Evolutionary conservation across 2,329 filamentous ascomycete genomes (phyloP).

Genomic region (Fusarium equiseti): DNA sequence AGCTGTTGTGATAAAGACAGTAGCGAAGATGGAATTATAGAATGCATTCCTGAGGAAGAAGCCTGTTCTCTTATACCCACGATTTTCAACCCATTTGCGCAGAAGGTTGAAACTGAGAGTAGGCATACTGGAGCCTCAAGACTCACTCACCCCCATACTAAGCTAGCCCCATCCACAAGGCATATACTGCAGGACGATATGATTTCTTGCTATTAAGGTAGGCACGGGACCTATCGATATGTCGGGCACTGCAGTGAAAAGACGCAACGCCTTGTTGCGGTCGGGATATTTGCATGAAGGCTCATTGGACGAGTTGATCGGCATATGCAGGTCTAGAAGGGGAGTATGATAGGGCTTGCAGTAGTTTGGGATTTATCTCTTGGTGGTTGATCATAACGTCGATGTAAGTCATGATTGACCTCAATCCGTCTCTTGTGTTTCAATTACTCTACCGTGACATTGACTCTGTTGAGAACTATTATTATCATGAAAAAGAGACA

Average conservation of each 20-base stretch:
- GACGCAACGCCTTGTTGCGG: slow-evolving; percentile 14
- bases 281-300: slow-evolving; percentile 13
- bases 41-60: slow-evolving; percentile 29
- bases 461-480: not conserved
- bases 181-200: slow-evolving; percentile 18
- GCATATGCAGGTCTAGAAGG: slow-evolving; percentile 7
- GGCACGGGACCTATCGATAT: slow-evolving; percentile 30
- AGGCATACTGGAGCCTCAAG: slow-evolving; percentile 25
- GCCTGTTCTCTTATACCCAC: slow-evolving; percentile 32
- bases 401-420: not conserved
- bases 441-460: not conserved
- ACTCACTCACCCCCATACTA: slow-evolving; percentile 12
- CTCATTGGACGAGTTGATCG: slow-evolving; percentile 4
- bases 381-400: not conserved
- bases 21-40: slow-evolving; percentile 11
- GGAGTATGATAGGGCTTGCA: slow-evolving; percentile 9
- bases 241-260: slow-evolving; percentile 22
- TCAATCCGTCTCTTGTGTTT: not conserved
- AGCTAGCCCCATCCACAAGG: slow-evolving; percentile 35
- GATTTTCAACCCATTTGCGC: slow-evolving; percentile 21
- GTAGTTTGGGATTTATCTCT: slow-evolving; percentile 12
- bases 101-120: slow-evolving; percentile 32
- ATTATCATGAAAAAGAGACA: not conserved
- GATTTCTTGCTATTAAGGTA: slow-evolving; percentile 22
- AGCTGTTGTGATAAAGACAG: slow-evolving; percentile 5